Evolutionary conservation across 1,284 basidiomycete genomes (phyloP), one percentile per base, ranked within the genome.

Genomic region (Cryptococcus hybrid): DNA sequence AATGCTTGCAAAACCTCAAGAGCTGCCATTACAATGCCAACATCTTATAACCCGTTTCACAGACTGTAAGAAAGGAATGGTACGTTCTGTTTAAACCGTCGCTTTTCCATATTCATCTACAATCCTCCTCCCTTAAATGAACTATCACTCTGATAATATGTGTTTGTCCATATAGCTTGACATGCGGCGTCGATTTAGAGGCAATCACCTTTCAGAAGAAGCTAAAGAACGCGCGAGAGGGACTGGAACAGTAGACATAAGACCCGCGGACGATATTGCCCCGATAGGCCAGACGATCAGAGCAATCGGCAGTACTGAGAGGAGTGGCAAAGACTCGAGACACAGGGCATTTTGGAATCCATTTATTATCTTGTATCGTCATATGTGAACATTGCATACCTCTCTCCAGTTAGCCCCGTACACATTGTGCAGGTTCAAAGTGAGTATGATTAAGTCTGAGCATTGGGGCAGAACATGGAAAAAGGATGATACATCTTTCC

Each of bases 1-100:
- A 78, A 55, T 78, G 77, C 45, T 62, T 78, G 34, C 59, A 64
- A 47, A 60, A 12, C 65, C 63, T 2, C 50, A 69, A 39, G 70
- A 76, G 48, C 59, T 78, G 18, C 77, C 77, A 3, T 45, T 74
- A 47, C 69, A 73, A 60, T 78, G 77, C 63, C 70, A 75, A 60
- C 73, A 76, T 56, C 61, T 77, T 39, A 72, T 77, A 48, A 60
- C 71, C 8, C 63, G 62, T 36, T 77, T 73, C 56, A 56, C 71
- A n/a, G 75, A 77, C 55, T 78, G 77, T 58, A 77, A 76, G 60
- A 73, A 71, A 51, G 77, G 77, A 1, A 61, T 78, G 69, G 77
- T 78, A 39, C n/a, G 50, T 51, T 11, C 34, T 9, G 7, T 11
- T 15, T 34, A 59, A 67, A 74, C 71, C 15, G 6, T 37, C 18